A percentile compares a stretch with the other conserved stretches of the same genome.
phyloP scores from a whole-genome alignment of 2,329 filamentous ascomycete genomes.

The Alternaria consortialis region DNA sequence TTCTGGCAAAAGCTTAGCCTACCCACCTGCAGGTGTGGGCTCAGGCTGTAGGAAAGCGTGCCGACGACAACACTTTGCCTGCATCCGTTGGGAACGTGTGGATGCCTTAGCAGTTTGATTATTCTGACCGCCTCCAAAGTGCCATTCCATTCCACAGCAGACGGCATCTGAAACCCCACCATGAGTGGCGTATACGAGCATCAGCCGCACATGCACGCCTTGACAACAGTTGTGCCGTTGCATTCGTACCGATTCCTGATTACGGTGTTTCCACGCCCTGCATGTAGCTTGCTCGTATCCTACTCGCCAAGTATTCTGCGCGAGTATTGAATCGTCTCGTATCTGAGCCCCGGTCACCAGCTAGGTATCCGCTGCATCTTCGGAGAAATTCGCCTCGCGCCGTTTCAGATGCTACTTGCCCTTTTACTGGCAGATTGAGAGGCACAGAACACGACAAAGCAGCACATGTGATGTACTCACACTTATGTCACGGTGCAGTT shows the following conservation, averaged over 20 bases:
- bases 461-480: neutral
- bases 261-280: constrained; percentile 15
- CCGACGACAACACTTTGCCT: constrained; percentile 6
- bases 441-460: neutral
- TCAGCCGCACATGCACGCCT: constrained; percentile 25
- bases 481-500: constrained; percentile 2
- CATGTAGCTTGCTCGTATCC: constrained; percentile 8
- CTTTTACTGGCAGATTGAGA: neutral
- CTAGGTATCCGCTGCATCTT: constrained; percentile 7
- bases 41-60: constrained; percentile 21
- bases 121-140: constrained; percentile 5
- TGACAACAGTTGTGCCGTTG: constrained; percentile 1
- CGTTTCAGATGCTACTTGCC: constrained; percentile 1
- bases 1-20: constrained; percentile 14
- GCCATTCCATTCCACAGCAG: constrained; percentile 1
- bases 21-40: neutral
- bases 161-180: constrained; percentile 3
- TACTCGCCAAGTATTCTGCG: constrained; percentile 5
- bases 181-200: constrained; percentile 12
- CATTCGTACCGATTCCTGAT: constrained; percentile 4
- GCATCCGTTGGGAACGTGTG: constrained; percentile 7
- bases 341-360: constrained; percentile 1
- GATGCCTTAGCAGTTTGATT: constrained; percentile 3
- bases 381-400: constrained; percentile 5
- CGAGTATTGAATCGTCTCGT: constrained; percentile 4